These are phyloP conservation scores for Whalleya microplaca DNA, from an alignment of 2,329 filamentous ascomycete genomes.

Conservation along the genomic window DNA sequence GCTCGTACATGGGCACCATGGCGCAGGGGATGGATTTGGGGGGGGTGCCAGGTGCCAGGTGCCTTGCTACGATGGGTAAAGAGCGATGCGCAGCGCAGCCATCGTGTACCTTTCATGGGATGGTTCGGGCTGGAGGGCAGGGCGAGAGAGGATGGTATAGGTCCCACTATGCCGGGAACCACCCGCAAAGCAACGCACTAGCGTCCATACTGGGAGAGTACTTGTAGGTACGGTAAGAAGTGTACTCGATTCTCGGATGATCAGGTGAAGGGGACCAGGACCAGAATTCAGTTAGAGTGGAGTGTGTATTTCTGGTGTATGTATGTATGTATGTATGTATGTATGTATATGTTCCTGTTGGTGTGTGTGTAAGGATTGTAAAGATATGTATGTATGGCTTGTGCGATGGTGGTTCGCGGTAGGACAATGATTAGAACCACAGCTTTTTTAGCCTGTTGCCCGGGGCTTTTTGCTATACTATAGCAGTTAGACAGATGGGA, in stretches of 20 bases:
- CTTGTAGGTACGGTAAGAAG: not conserved
- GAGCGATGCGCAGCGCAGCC: slow-evolving; percentile 25
- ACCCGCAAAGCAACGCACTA: not conserved
- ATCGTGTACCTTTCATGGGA: slow-evolving; percentile 4
- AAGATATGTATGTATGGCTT: too few relatives aligned
- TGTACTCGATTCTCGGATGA: not conserved
- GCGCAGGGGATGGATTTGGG: slow-evolving; percentile 28
- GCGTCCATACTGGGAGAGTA: not conserved
- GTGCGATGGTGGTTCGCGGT: too few relatives aligned
- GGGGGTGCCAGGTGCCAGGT: slow-evolving; percentile 24
- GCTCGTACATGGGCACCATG: slow-evolving; percentile 21
- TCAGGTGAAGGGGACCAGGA: not conserved
- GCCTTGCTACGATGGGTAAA: slow-evolving; percentile 33
- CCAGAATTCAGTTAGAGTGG: too few relatives aligned
- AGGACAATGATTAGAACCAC: too few relatives aligned
- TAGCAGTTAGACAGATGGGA: not conserved
- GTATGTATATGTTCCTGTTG: not conserved
- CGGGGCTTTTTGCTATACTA: too few relatives aligned
- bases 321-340: not conserved
- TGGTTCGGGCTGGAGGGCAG: not conserved
- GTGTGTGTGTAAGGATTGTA: too few relatives aligned
- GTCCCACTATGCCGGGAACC: not conserved
- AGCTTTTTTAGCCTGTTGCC: too few relatives aligned
- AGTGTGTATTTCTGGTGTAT: not conserved
- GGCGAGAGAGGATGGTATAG: not conserved